Percentiles rank a stretch among this genome's conserved stretches.
Evolutionary conservation across 2,329 filamentous ascomycete genomes (phyloP).

Genomic region (Botrytis hyacinthi): DNA sequence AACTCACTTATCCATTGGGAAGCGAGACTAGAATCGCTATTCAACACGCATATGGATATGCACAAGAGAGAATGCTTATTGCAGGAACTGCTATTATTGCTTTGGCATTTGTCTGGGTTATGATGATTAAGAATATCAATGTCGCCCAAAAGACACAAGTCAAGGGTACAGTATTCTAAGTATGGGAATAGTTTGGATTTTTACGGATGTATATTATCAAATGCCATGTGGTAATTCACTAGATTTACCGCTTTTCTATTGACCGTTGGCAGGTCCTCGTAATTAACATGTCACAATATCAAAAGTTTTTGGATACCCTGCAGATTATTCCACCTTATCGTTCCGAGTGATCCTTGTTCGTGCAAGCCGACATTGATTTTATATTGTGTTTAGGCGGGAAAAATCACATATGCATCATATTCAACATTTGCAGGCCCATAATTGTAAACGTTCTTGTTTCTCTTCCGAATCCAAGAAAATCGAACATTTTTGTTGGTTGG

Average conservation of each 20-base stretch:
- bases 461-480: not conserved
- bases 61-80: slow-evolving; percentile 51
- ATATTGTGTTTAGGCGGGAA: too few species aligned
- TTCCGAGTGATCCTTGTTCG: not conserved
- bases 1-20: slow-evolving; percentile 50
- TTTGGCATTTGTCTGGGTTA: slow-evolving; percentile 43
- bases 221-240: not conserved
- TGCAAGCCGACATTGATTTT: not conserved
- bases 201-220: not conserved
- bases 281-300: slow-evolving; percentile 10
- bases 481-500: not conserved
- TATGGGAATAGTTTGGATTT: not conserved
- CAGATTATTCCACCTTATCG: not conserved
- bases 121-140: slow-evolving; percentile 48
- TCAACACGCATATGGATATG: slow-evolving; percentile 55
- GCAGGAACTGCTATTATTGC: slow-evolving; percentile 48
- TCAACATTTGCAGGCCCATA: not conserved
- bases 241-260: not conserved
- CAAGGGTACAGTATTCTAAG: slow-evolving; percentile 41
- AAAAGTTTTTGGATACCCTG: slow-evolving; percentile 11
- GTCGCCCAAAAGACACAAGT: slow-evolving; percentile 46
- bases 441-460: too few species aligned
- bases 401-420: not conserved
- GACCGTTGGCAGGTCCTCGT: slow-evolving; percentile 6
- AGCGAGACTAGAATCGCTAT: slow-evolving; percentile 49